Evolutionary conservation across 371 early-diverging fungal genomes (phyloP), one percentile per base, ranked within the genome.

Genomic region (Blastocladiella emersonii): DNA sequence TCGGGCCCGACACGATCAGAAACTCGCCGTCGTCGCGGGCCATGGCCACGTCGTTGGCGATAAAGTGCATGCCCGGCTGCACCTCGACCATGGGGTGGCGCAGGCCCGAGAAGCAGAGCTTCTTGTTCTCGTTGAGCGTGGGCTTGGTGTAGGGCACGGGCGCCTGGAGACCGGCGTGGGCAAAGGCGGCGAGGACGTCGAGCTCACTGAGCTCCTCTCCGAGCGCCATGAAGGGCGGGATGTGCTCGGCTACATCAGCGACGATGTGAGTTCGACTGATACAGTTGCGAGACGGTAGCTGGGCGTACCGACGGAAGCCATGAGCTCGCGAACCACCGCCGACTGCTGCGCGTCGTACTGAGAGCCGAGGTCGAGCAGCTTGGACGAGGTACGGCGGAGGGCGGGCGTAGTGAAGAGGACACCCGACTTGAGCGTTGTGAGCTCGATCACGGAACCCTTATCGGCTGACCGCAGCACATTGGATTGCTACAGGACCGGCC

Each of bases 81-180:
- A 86, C 83, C 66, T 98, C 98, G n/a, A 98, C 67, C 67, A 94
- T 93, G 7, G 98, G 96, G 70, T 98, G 98, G 41, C 98, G 80
- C n/a, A 36, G 37, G 21, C 53, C 44, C 34, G 13, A 36, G 36
- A 56, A 44, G 35, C 41, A 15, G 36, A 39, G 19, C 60, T 61
- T 70, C 74, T 84, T 82, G 65, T 73, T 71, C 19, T 75, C 69
- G 45, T 61, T 64, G 63, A 96, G 69, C 5, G 66, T 77, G 1
- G 98, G 98, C 12, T 91, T 84, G 2, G 88, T 81, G 68, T 86
- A 97, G 0, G 90, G 90, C 17, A 70, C 78, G 0, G 92, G 92
- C 23, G 96, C 93, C 63, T 84, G 80, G 6, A 86, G 76, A 13
- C 93, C 79, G 0, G 85, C 90, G 72, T 91, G 84, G 27, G 98